Conservation (phyloP, 805 yeast genomes). For the Saturnispora serradocipensis region DNA sequence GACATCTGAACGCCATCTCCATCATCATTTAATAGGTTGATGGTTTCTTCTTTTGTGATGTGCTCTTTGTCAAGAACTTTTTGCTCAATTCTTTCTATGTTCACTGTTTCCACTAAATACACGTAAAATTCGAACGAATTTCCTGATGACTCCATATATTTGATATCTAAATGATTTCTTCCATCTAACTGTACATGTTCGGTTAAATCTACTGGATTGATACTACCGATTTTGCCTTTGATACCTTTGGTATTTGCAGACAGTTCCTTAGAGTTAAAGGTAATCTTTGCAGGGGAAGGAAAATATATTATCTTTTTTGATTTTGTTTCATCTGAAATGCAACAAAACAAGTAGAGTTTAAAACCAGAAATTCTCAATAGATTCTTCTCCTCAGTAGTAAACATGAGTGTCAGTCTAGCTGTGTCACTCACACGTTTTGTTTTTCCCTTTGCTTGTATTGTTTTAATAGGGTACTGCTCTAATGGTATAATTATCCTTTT, state of each 20-base stretch:
- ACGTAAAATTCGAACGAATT: constrained; percentile 40
- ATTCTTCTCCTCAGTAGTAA: constrained; percentile 35
- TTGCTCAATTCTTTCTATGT: constrained; percentile 35
- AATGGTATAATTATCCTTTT: constrained; percentile 35
- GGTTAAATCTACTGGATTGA: constrained; percentile 75
- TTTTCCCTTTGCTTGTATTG: background rate
- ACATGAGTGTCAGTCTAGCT: constrained; percentile 32
- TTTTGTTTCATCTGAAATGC: constrained; percentile 27
- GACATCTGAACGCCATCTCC: constrained; percentile 49
- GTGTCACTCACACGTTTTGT: constrained; percentile 14
- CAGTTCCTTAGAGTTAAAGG: constrained; percentile 43
- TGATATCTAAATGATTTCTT: constrained; percentile 38
- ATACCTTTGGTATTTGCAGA: constrained; percentile 61
- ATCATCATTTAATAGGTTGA: constrained; percentile 30
- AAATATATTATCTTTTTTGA: constrained; percentile 38
- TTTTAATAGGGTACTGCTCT: constrained; percentile 23
- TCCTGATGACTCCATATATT: constrained; percentile 48
- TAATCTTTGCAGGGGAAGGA: constrained; percentile 65
- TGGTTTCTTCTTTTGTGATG: constrained; percentile 39
- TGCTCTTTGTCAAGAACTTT: constrained; percentile 38
- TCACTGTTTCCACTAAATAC: constrained; percentile 45
- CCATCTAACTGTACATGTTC: constrained; percentile 26
- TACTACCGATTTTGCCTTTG: constrained; percentile 68
- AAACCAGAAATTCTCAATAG: constrained; percentile 27
- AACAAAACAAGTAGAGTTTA: constrained; percentile 47